These are phyloP conservation scores for Ogataea salicorniae DNA, from an alignment of 805 yeast species.

Conservation along the genomic window DNA sequence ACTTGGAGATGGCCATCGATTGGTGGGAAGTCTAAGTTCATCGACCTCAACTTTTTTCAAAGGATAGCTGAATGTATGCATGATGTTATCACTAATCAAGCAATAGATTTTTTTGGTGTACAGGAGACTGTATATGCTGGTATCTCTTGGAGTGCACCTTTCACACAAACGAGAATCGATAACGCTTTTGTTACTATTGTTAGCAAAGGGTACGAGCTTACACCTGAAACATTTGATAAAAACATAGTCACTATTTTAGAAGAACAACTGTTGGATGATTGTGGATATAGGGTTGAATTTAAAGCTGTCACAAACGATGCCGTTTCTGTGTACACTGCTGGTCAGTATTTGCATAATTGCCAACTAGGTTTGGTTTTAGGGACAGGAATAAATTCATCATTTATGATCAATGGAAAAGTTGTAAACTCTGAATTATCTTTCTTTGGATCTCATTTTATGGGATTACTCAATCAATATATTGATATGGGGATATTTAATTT, in stretches of 20 bases:
- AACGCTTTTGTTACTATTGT: slow-evolving; percentile 44
- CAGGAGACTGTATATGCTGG: slow-evolving; percentile 31
- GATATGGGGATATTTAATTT: slow-evolving; percentile 30
- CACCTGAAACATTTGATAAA: slow-evolving; percentile 35
- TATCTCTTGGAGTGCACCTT: slow-evolving; percentile 55
- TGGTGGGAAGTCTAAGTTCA: slow-evolving; percentile 33
- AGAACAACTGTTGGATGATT: slow-evolving; percentile 23
- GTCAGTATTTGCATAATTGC: slow-evolving; percentile 31
- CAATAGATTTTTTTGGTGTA: slow-evolving; percentile 3
- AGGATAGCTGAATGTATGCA: slow-evolving; percentile 34
- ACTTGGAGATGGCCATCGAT: slow-evolving; percentile 33
- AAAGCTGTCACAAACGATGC: slow-evolving; percentile 53
- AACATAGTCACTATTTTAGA: slow-evolving; percentile 41
- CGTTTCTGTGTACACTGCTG: slow-evolving; percentile 58
- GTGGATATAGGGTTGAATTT: slow-evolving; percentile 32
- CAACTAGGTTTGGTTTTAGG: slow-evolving; percentile 59
- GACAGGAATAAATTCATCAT: slow-evolving; percentile 60
- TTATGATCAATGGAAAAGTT: slow-evolving; percentile 29
- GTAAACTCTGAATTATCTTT: slow-evolving; percentile 52
- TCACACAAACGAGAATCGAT: slow-evolving; percentile 36
- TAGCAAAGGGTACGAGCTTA: slow-evolving; percentile 56
- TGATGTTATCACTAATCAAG: slow-evolving; percentile 21
- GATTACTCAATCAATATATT: slow-evolving; percentile 36
- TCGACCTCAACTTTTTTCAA: slow-evolving; percentile 39
- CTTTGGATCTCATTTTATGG: slow-evolving; percentile 40